Evolutionary conservation across 75 land plant genomes (phyloP).

Genomic region (Selaginella moellendorffii): DNA sequence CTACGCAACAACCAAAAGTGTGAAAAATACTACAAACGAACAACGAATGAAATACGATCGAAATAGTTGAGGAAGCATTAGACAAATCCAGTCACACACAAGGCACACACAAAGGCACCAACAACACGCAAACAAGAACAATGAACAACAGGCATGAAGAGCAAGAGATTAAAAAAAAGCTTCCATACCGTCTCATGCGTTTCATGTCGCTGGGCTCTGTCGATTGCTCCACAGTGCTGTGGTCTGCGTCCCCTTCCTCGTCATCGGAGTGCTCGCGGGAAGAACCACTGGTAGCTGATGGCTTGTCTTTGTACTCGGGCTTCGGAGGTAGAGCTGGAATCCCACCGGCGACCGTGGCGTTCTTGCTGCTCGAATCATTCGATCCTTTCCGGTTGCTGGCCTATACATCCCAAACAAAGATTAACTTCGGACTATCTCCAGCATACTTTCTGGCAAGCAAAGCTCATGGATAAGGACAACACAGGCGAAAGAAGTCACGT

Average conservation of each 20-base stretch:
- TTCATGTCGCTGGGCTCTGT: constrained; percentile 45
- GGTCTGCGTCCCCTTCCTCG: constrained; percentile 54
- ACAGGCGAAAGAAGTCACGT: too few relatives aligned
- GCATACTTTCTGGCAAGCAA: too few relatives aligned
- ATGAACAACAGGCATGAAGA: background rate
- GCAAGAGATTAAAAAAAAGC: background rate
- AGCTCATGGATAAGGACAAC: too few relatives aligned
- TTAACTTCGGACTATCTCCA: too few relatives aligned
- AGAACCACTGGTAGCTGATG: constrained; percentile 42
- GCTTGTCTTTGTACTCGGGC: constrained; percentile 18
- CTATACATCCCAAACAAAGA: too few relatives aligned
- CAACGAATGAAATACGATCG: background rate
- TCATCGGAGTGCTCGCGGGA: constrained; percentile 58
- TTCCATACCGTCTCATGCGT: constrained; percentile 71
- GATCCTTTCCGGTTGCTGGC: too few relatives aligned
- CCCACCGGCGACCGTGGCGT: too few relatives aligned
- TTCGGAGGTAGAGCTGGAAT: constrained; percentile 36
- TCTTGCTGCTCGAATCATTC: too few relatives aligned
- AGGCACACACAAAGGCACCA: constrained; percentile 1
- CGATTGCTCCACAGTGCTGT: constrained; percentile 29
- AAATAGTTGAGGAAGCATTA: background rate
- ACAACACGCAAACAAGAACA: background rate
- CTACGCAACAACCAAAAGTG: too few relatives aligned
- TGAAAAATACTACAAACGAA: too few relatives aligned
- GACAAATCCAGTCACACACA: constrained; percentile 1